A percentile compares a stretch with the other conserved stretches of the same genome.
Conservation (phyloP, 257 asterid genomes). For the Craterostigma plantagineum region DNA sequence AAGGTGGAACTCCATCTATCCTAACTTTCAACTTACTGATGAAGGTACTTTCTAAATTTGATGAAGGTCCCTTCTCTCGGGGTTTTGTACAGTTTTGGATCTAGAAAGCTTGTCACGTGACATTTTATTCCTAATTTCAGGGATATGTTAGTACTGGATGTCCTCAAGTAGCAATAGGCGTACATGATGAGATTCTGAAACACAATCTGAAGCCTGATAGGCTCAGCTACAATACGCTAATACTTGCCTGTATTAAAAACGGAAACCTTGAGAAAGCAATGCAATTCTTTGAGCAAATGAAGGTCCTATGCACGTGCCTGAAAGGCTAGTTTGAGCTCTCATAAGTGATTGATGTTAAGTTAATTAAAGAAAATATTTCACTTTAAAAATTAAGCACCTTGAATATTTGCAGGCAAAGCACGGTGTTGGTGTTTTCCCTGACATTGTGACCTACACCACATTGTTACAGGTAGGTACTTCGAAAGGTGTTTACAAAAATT, state of each 20-base stretch:
- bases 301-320: slow-evolving; percentile 40
- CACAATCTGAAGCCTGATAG: no score
- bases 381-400: slow-evolving; percentile 21
- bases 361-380: slow-evolving; percentile 17
- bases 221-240: slow-evolving; percentile 52
- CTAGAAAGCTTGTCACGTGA: no score
- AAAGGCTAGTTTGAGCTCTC: slow-evolving; percentile 48
- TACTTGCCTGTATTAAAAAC: slow-evolving; percentile 41
- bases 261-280: slow-evolving; percentile 32
- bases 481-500: not conserved
- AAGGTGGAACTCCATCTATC: slow-evolving; percentile 34
- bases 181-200: slow-evolving; percentile 37
- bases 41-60: slow-evolving; percentile 28
- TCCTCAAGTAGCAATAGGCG: slow-evolving; percentile 34
- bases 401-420: no score
- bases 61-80: no score
- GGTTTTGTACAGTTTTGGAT: no score
- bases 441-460: slow-evolving; percentile 46
- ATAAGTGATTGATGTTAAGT: slow-evolving; percentile 12
- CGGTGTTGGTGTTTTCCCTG: slow-evolving; percentile 24
- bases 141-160: slow-evolving; percentile 40
- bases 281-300: slow-evolving; percentile 39
- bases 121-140: no score
- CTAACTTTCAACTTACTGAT: slow-evolving; percentile 41
- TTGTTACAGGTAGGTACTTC: slow-evolving; percentile 28